These are phyloP conservation scores for Fomitopsis pulvina DNA, from an alignment of 768 basidiomycete species.

Conservation along the genomic window DNA sequence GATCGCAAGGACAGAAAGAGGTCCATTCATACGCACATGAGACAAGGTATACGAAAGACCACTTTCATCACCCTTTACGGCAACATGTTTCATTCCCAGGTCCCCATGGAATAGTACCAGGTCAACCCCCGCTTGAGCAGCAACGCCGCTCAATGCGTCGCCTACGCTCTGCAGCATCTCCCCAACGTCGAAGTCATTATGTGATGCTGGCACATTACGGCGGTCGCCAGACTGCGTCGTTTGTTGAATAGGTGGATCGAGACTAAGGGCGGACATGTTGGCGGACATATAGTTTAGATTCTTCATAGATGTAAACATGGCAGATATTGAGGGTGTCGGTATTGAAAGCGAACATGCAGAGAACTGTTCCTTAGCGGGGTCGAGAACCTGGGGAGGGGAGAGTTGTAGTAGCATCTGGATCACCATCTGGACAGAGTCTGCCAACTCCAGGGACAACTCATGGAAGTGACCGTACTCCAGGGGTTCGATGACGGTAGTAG, in stretches of 20 bases:
- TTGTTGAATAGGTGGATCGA: constrained; percentile 11
- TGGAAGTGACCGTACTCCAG: constrained; percentile 39
- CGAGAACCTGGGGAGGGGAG: constrained; percentile 83
- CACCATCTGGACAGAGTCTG: constrained; percentile 85
- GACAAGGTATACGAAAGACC: constrained; percentile 75
- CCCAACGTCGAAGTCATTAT: constrained; percentile 78
- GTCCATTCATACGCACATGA: constrained; percentile 56
- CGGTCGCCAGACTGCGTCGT: not conserved
- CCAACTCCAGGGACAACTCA: constrained; percentile 79
- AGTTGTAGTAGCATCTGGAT: constrained; percentile 90
- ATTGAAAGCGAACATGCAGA: constrained; percentile 84
- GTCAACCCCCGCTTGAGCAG: constrained; percentile 81
- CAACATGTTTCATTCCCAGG: constrained; percentile 79
- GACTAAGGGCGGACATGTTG: constrained; percentile 56
- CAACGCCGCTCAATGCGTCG: constrained; percentile 79
- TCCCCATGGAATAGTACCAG: constrained; percentile 89
- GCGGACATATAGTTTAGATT: constrained; percentile 90
- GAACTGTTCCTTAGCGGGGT: constrained; percentile 91
- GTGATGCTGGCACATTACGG: constrained; percentile 3
- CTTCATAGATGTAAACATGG: constrained; percentile 88
- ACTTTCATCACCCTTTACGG: constrained; percentile 79
- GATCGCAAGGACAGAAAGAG: not conserved
- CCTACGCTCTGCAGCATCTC: constrained; percentile 87
- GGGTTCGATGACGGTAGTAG: constrained; percentile 18
- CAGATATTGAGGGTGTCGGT: constrained; percentile 82